Evolutionary conservation across 2,329 filamentous ascomycete species (phyloP), one percentile per base, ranked within the genome.

Genomic region (Macrophomina tecta): DNA sequence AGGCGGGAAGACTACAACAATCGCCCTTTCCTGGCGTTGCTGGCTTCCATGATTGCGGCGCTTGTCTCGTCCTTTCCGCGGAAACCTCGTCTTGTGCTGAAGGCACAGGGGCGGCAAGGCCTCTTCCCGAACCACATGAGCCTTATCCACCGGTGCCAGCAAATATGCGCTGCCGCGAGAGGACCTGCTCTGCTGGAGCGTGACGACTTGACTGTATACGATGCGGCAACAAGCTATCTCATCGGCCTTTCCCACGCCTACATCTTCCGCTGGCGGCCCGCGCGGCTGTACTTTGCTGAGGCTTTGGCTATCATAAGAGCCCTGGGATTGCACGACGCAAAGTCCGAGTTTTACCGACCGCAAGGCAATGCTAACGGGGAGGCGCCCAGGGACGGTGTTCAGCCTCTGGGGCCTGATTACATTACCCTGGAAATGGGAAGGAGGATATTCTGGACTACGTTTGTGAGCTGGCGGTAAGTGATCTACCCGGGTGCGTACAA

Each of bases 371-470:
- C 49, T 12, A 66, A 62, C 36, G 65, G 65, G 2, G 63, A 65
- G 6, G 38, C 40, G 14, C 30, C 51, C 4, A 48, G 61, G 28
- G 63, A 56, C 34, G 63, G 38, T 16, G 30, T 56, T 11, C 51
- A 56, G 28, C 30, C 32, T 32, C 28, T 51, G 7, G 64, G 64
- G 1, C 65, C 65, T 2, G 75, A 78, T 71, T 66, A 62, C 36
- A 83, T 84, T 68, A 84, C 81, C 4, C 76, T 81, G 66, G 81
- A 84, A 69, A 89, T 88, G 68, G 84, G 84, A 4, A 82, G 84
- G 48, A 82, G 87, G 45, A 79, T 97, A 48, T 97, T 96, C 76
- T 97, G 93, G 89, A 90, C 91, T 28, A 85, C 93, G 71, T 88
- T 95, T 69, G 87, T 93, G 5, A 90, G 90, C 40, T 86, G 92